phyloP scores from a whole-genome alignment of 2,329 filamentous ascomycete species.

The Dendrostoma leiphaemia region DNA sequence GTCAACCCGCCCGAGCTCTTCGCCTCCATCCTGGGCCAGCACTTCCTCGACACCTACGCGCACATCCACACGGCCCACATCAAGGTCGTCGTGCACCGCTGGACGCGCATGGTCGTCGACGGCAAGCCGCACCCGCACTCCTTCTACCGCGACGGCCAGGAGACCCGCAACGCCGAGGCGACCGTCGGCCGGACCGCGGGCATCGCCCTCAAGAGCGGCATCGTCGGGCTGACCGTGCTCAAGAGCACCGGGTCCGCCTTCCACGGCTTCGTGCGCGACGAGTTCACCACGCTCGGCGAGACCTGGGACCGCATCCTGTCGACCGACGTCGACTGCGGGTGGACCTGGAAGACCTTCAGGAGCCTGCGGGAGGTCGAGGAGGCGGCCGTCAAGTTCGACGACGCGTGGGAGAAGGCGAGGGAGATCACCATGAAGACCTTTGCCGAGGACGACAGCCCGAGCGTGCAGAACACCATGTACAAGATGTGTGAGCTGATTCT shows the following conservation, averaged over 20 bases:
- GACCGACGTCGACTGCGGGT: constrained; percentile 84
- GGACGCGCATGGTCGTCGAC: constrained; percentile 84
- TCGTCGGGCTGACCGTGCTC: constrained; percentile 80
- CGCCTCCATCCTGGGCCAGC: constrained; percentile 76
- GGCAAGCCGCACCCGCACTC: constrained; percentile 92
- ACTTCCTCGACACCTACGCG: constrained; percentile 84
- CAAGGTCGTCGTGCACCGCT: constrained; percentile 80
- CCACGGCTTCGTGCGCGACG: constrained; percentile 89
- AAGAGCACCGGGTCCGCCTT: constrained; percentile 97
- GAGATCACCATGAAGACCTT: constrained; percentile 89
- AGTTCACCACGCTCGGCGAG: constrained; percentile 87
- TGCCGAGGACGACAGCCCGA: constrained; percentile 84
- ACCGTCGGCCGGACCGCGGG: constrained; percentile 65
- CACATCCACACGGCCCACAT: constrained; percentile 87
- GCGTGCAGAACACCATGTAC: constrained; percentile 97
- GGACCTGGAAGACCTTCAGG: constrained; percentile 78
- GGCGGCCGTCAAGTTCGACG: constrained; percentile 67
- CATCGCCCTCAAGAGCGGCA: constrained; percentile 73
- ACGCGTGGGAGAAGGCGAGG: constrained; percentile 74
- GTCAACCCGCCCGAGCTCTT: constrained; percentile 93
- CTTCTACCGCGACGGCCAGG: constrained; percentile 85
- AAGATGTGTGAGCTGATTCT: constrained; percentile 94
- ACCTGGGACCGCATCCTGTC: constrained; percentile 94
- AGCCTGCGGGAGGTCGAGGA: constrained; percentile 65
- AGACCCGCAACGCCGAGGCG: constrained; percentile 81